phyloP scores from a whole-genome alignment of 1,139 yeast species.

The Chernovozyma sophiae-reginae region DNA sequence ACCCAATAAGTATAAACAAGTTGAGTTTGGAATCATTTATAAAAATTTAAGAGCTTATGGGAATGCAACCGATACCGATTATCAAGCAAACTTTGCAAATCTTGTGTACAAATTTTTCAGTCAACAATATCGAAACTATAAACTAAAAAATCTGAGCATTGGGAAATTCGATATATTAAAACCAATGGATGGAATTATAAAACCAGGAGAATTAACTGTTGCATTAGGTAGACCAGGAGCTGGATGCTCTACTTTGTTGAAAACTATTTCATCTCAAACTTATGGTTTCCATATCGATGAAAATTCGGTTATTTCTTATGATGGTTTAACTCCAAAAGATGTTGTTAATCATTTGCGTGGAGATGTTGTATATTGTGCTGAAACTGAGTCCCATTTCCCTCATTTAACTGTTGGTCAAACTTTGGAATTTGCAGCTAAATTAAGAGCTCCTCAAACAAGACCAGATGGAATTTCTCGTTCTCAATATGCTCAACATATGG shows the following conservation, averaged over 20 bases:
- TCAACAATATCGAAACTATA: neutral
- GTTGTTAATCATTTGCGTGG: slow-evolving; percentile 44
- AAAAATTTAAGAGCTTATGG: slow-evolving; percentile 69
- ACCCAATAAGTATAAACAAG: slow-evolving; percentile 61
- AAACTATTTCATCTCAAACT: slow-evolving; percentile 32
- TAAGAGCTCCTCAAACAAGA: slow-evolving; percentile 40
- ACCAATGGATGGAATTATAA: slow-evolving; percentile 30
- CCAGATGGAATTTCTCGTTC: slow-evolving; percentile 30
- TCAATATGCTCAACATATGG: slow-evolving; percentile 38
- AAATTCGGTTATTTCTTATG: slow-evolving; percentile 34
- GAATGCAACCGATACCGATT: slow-evolving; percentile 72
- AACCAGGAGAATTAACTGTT: slow-evolving; percentile 34
- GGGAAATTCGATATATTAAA: slow-evolving; percentile 29
- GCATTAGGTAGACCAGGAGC: slow-evolving; percentile 38
- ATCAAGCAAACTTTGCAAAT: slow-evolving; percentile 68
- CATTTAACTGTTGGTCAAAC: slow-evolving; percentile 51
- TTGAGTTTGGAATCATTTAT: slow-evolving; percentile 66
- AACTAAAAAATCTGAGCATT: neutral
- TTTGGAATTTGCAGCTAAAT: slow-evolving; percentile 37
- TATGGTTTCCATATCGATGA: slow-evolving; percentile 31
- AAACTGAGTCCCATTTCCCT: slow-evolving; percentile 51
- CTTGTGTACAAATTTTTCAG: slow-evolving; percentile 23
- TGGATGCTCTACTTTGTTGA: slow-evolving; percentile 33
- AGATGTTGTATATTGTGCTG: slow-evolving; percentile 50
- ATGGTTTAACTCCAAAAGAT: slow-evolving; percentile 47